Percentiles rank a stretch among this genome's conserved stretches.
phyloP scores from a whole-genome alignment of 2,329 filamentous ascomycete genomes.

The Ascochyta lentis region DNA sequence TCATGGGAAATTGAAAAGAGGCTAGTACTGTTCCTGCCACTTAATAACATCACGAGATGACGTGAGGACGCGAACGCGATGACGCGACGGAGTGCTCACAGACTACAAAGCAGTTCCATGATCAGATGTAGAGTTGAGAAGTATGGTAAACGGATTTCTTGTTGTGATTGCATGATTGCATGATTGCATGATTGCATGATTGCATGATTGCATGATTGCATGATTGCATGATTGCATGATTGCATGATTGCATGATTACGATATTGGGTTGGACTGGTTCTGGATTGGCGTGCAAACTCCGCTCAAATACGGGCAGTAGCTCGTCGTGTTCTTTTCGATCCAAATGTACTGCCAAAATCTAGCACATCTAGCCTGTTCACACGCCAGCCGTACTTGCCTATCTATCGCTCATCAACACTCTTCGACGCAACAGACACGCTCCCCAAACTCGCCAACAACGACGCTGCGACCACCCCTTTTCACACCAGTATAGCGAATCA shows the following conservation, averaged over 20 bases:
- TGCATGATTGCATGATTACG: background rate
- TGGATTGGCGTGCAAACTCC: too few relatives aligned
- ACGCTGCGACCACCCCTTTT: slow-evolving; percentile 2
- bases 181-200: too few relatives aligned
- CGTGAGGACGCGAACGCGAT: slow-evolving; percentile 3
- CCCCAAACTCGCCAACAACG: background rate
- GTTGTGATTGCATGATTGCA: background rate
- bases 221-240: too few relatives aligned
- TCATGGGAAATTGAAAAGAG: slow-evolving; percentile 10
- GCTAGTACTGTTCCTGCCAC: slow-evolving; percentile 1
- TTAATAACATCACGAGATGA: slow-evolving; percentile 7
- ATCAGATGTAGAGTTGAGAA: background rate
- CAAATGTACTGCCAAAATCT: too few relatives aligned
- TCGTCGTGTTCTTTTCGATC: too few relatives aligned
- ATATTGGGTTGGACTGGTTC: background rate
- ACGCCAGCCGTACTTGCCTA: too few relatives aligned
- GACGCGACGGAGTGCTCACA: background rate
- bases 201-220: too few relatives aligned
- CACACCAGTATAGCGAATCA: background rate
- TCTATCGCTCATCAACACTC: background rate
- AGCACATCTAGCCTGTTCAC: too few relatives aligned
- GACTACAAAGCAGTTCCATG: too few relatives aligned
- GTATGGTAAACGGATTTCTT: background rate
- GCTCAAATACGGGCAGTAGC: too few relatives aligned
- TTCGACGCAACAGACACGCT: slow-evolving; percentile 5